Conservation (phyloP, 2,329 filamentous ascomycete species). For the Phyllosticta citribraziliensis region DNA sequence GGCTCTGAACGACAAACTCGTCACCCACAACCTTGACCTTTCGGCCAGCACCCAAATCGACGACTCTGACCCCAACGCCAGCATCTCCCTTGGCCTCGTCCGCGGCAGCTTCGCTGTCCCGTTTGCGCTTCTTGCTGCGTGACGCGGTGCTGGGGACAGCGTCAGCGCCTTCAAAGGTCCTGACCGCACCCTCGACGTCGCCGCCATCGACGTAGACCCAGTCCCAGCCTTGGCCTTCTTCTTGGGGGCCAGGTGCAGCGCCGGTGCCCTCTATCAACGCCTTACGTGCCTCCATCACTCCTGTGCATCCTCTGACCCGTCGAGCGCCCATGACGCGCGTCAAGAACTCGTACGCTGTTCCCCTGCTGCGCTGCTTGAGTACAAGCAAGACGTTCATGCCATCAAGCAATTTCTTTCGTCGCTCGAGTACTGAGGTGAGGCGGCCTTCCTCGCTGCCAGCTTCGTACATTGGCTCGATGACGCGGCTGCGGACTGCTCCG, state of each 20-base stretch:
- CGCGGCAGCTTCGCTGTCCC: constrained; percentile 24
- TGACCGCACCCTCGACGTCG: constrained; percentile 44
- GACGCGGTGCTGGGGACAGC: constrained; percentile 4
- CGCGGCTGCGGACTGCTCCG: constrained; percentile 67
- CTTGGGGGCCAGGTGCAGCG: constrained; percentile 28
- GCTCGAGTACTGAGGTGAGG: constrained; percentile 20
- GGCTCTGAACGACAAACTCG: constrained; percentile 83
- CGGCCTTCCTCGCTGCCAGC: constrained; percentile 35
- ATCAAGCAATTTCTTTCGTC: constrained; percentile 52
- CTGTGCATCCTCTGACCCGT: constrained; percentile 54
- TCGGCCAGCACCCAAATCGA: constrained; percentile 29
- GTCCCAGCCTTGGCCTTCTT: constrained; percentile 49
- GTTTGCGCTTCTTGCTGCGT: constrained; percentile 35
- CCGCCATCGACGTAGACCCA: constrained; percentile 72
- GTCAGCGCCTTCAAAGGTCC: constrained; percentile 32
- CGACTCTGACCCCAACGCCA: constrained; percentile 15
- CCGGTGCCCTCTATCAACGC: constrained; percentile 32
- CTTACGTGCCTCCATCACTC: constrained; percentile 54
- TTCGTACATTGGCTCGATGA: constrained; percentile 50
- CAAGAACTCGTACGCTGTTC: constrained; percentile 61
- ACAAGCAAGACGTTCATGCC: constrained; percentile 63
- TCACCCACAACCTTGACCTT: constrained; percentile 63
- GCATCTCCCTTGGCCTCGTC: constrained; percentile 36
- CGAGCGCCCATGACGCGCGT: constrained; percentile 67
- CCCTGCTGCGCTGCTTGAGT: constrained; percentile 53